phyloP scores from a whole-genome alignment of 345 rosid genomes.

The Arabidopsis thaliana region TAIR10.1 NC_003070.9:6352501-6353000 shows the following conservation, averaged over 20 bases:
- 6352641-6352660: background rate
- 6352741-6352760: background rate
- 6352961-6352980: background rate
- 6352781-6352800: constrained; percentile 7
- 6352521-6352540: background rate
- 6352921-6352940: constrained; percentile 7
- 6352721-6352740: constrained; percentile 64
- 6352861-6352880: constrained; percentile 1
- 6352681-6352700: constrained; percentile 85
- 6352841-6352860: background rate
- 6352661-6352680: constrained; percentile 15
- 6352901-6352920: constrained; percentile 1
- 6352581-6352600: background rate
- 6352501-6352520: background rate
- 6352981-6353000: background rate
- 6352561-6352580: constrained; percentile 9
- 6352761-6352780: background rate
- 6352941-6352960: background rate
- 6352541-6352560: background rate
- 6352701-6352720: constrained; percentile 80
- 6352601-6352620: background rate
- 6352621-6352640: constrained; percentile 4
- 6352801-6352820: constrained; percentile 10
- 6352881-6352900: background rate
- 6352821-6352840: too few species aligned